Conservation (phyloP, 768 basidiomycete species). For the Trametes villosa region DNA sequence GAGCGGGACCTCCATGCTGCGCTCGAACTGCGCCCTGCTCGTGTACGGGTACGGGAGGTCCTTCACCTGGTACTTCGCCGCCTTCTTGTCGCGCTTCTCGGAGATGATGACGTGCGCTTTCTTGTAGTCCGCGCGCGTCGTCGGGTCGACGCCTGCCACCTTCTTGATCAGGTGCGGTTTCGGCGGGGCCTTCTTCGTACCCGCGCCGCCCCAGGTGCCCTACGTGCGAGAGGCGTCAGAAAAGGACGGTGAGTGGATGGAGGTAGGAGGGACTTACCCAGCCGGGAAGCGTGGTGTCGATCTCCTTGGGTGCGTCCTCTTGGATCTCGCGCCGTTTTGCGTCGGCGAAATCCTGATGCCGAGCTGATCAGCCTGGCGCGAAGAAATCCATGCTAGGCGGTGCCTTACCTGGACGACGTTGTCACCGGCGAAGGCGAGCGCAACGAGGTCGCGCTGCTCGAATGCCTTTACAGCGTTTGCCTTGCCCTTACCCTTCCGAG, state of each 20-base stretch:
- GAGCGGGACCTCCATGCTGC: conserved; percentile 76
- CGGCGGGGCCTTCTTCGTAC: conserved; percentile 60
- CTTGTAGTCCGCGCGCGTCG: conserved; percentile 78
- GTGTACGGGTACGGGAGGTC: conserved; percentile 97
- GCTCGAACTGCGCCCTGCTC: conserved; percentile 90
- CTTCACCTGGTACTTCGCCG: conserved; percentile 83
- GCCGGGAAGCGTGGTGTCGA: conserved; percentile 91
- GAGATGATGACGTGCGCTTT: conserved; percentile 94
- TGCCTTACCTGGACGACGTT: conserved; percentile 88
- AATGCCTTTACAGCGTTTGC: conserved; percentile 62
- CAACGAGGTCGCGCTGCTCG: conserved; percentile 90
- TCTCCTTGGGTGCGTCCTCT: conserved; percentile 82
- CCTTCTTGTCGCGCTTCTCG: conserved; percentile 95
- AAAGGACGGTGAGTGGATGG: neutral
- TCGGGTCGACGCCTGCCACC: conserved; percentile 79
- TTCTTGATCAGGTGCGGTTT: conserved; percentile 80
- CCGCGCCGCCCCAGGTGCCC: conserved; percentile 93
- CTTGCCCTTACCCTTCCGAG: conserved; percentile 48
- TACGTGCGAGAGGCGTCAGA: conserved; percentile 34
- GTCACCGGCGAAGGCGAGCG: conserved; percentile 95
- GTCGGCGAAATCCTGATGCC: conserved; percentile 77
- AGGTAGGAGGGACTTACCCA: conserved; percentile 67
- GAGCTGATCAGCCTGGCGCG: neutral
- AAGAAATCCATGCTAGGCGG: neutral
- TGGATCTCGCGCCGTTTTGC: conserved; percentile 83